Base-by-base conservation (phyloP, 805 yeast genomes). In the Candida argentea region DNA sequence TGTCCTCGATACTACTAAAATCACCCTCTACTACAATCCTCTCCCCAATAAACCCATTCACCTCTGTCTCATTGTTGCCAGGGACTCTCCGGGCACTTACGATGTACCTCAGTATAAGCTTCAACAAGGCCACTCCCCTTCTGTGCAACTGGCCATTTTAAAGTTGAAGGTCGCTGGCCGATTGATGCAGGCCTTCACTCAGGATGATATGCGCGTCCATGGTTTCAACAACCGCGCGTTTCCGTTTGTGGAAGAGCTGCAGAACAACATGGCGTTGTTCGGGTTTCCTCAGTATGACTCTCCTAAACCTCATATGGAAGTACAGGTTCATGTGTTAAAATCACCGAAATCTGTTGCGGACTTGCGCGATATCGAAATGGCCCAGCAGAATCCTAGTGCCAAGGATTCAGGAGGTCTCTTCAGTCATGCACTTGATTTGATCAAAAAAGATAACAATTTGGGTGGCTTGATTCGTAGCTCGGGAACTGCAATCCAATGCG, bases 111-210 rank as follows among this genome's bases (percentile, higher is more conserved):
- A 47, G 3, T 62, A 67, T 38, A 66, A 61, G 29, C 36, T 43
- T 5, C 39, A 47, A 14, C 50, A 61, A 18, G 66, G 65, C 1
- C 91, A 82, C 38, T 78, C 76, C 2, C 76, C 82, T 35, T 71
- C 64, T 9, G 40, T 87, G 14, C 75, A 75, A n/a, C 48, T 76
- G 4, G 95, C 95, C 1, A 57, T 81, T 12, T 62, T 60, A 38
- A 84, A 84, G 47, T 48, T 89, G 38, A 71, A 91, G 42, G 71
- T 85, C 35, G 95, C 83, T 3, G 94, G 81, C 4, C 65, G 94
- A 40, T 52, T 87, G 52, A 83, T 84, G 94, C 89, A 84, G 43
- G 93, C 95, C 1, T 86, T 70, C 50, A 87, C 96, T 0, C 76
- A 74, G 41, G 96, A 87, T 40, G 95, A 86, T 46, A 84, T 89